Conservation (phyloP, 495 filamentous ascomycete genomes). For the Usnea hakonensis region DNA sequence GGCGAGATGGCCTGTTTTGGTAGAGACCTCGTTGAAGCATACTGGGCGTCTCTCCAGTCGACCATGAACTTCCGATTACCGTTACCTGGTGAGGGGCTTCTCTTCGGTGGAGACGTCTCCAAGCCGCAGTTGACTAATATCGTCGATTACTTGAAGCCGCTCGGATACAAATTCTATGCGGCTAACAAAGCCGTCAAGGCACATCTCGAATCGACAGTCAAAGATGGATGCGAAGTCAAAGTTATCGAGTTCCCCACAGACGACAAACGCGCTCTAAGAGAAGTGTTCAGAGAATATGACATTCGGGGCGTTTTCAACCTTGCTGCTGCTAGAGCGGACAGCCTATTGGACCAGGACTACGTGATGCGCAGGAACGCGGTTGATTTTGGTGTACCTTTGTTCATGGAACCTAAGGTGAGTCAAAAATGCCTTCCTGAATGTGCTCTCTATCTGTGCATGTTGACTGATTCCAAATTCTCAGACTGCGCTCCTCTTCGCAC, state of each 20-base stretch:
- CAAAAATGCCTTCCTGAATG: background rate
- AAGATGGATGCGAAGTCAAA: constrained; percentile 59
- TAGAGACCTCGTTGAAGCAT: constrained; percentile 88
- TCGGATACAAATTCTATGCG: constrained; percentile 90
- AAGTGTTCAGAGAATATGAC: constrained; percentile 95
- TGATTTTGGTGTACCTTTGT: constrained; percentile 93
- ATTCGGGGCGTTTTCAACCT: constrained; percentile 96
- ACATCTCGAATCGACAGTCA: constrained; percentile 63
- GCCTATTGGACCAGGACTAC: constrained; percentile 85
- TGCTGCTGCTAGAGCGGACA: constrained; percentile 74
- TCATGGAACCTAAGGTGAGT: constrained; percentile 97
- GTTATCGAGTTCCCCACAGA: constrained; percentile 95
- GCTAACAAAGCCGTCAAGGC: constrained; percentile 72
- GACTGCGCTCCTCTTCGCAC: constrained; percentile 92
- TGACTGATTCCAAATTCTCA: constrained; percentile 27
- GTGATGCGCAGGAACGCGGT: constrained; percentile 98
- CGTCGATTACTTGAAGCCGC: constrained; percentile 74
- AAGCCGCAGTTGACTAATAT: constrained; percentile 62
- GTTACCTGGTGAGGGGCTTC: constrained; percentile 83
- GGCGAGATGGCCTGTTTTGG: constrained; percentile 99
- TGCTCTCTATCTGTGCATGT: background rate
- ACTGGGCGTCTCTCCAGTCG: constrained; percentile 92
- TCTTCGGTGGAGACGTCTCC: constrained; percentile 77
- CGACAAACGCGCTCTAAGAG: constrained; percentile 88
- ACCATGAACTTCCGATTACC: constrained; percentile 99